Conservation (phyloP, 129 eudicot genomes). For the Silybum marianum region DNA sequence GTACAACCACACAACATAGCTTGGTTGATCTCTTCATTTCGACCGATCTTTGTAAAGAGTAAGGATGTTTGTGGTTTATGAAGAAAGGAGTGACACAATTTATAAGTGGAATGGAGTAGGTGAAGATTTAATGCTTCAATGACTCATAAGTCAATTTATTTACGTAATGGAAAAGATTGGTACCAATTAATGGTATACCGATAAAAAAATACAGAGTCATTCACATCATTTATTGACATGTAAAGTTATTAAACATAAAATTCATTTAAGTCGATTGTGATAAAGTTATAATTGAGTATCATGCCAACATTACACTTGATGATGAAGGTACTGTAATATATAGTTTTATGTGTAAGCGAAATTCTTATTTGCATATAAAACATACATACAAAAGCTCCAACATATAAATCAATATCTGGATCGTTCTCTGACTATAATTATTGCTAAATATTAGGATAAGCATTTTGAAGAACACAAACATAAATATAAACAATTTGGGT, state of each 20-base stretch:
- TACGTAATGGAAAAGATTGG: background rate
- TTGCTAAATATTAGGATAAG: background rate
- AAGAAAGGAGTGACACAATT: slow-evolving; percentile 2
- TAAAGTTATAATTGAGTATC: background rate
- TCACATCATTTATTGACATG: background rate
- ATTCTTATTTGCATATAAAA: background rate
- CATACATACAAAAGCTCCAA: background rate
- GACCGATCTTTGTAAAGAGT: background rate
- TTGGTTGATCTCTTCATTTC: slow-evolving; percentile 20
- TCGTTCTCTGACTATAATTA: background rate
- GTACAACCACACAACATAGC: slow-evolving; percentile 10
- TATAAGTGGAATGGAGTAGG: slow-evolving; percentile 28
- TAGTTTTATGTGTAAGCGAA: background rate
- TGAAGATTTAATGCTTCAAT: slow-evolving; percentile 20
- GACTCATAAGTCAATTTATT: slow-evolving; percentile 7
- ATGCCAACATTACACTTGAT: background rate
- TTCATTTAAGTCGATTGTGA: background rate
- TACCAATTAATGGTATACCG: background rate
- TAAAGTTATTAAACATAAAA: background rate
- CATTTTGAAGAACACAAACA: background rate
- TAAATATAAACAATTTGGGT: background rate
- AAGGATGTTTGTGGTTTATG: slow-evolving; percentile 12
- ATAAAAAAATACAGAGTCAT: background rate
- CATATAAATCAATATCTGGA: background rate
- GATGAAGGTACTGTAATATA: background rate